Conservation (phyloP, 106 monocot genomes). For the Dactylorhiza incarnata region DNA sequence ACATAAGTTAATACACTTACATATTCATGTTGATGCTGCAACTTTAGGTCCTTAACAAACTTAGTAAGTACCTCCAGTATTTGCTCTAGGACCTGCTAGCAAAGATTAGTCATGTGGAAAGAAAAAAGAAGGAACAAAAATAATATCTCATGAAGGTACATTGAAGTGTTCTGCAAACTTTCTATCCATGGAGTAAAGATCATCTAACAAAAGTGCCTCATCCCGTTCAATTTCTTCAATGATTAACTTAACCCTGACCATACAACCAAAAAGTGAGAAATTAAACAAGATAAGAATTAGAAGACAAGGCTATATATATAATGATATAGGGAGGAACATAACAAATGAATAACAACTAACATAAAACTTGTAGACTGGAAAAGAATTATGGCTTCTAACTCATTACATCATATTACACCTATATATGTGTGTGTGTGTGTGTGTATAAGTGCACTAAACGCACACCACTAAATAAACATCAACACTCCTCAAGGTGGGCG, state of each 20-base stretch:
- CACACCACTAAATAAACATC: too few relatives aligned
- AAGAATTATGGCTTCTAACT: too few relatives aligned
- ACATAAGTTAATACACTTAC: constrained; percentile 42
- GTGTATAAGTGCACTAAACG: too few relatives aligned
- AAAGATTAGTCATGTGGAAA: constrained; percentile 4
- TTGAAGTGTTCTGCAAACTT: constrained; percentile 96
- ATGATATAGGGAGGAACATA: too few relatives aligned
- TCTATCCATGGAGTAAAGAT: constrained; percentile 94
- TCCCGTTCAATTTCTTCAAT: constrained; percentile 93
- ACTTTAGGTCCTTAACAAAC: constrained; percentile 91
- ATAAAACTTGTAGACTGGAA: too few relatives aligned
- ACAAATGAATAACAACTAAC: too few relatives aligned
- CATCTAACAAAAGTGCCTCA: constrained; percentile 72
- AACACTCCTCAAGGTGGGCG: too few relatives aligned
- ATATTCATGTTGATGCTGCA: constrained; percentile 90
- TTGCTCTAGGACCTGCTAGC: constrained; percentile 81
- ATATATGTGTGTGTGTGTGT: too few relatives aligned
- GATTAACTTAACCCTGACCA: constrained; percentile 80
- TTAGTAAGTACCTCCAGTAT: constrained; percentile 81
- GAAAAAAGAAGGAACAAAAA: constrained; percentile 3
- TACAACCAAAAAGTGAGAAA: neutral
- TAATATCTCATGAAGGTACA: constrained; percentile 31
- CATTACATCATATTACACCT: too few relatives aligned
- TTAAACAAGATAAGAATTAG: neutral
- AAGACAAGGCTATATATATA: too few relatives aligned